phyloP scores from a whole-genome alignment of 805 yeast genomes.

The Alloascoidea hylecoeti region DNA sequence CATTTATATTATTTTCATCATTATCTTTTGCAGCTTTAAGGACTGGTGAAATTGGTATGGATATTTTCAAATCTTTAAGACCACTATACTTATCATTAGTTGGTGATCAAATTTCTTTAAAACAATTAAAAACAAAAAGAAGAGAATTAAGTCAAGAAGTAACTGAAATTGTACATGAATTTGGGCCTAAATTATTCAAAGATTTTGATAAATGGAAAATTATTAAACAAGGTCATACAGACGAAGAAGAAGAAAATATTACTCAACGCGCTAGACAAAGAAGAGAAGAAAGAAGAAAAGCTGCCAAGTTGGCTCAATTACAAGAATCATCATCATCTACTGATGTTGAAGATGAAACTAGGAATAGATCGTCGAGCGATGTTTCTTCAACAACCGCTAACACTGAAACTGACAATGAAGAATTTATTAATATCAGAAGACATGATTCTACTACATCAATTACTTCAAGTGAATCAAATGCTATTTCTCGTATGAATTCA shows the following conservation, averaged over 20 bases:
- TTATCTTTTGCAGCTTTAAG: constrained; percentile 85
- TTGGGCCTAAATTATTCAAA: constrained; percentile 79
- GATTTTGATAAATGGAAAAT: constrained; percentile 43
- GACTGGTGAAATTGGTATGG: constrained; percentile 90
- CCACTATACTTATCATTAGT: constrained; percentile 48
- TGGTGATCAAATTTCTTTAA: background rate
- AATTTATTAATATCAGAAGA: background rate
- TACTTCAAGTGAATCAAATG: constrained; percentile 34
- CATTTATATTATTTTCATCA: constrained; percentile 49
- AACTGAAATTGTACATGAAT: constrained; percentile 62
- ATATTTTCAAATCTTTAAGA: constrained; percentile 65
- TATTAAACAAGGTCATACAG: background rate
- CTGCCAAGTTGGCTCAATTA: too few species aligned
- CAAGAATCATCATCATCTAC: background rate
- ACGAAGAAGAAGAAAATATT: constrained; percentile 1
- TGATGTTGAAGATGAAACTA: background rate
- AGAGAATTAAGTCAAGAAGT: constrained; percentile 53
- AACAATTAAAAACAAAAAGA: constrained; percentile 44
- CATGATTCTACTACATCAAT: constrained; percentile 6
- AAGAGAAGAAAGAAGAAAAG: background rate
- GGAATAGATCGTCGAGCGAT: too few species aligned
- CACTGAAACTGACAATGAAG: constrained; percentile 1
- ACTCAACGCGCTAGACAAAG: background rate
- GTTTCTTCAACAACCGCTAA: too few species aligned
- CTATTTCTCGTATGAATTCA: constrained; percentile 47